These are phyloP conservation scores for Microascus cirrosus DNA, from an alignment of 2,329 filamentous ascomycete species.

Conservation along the genomic window DNA sequence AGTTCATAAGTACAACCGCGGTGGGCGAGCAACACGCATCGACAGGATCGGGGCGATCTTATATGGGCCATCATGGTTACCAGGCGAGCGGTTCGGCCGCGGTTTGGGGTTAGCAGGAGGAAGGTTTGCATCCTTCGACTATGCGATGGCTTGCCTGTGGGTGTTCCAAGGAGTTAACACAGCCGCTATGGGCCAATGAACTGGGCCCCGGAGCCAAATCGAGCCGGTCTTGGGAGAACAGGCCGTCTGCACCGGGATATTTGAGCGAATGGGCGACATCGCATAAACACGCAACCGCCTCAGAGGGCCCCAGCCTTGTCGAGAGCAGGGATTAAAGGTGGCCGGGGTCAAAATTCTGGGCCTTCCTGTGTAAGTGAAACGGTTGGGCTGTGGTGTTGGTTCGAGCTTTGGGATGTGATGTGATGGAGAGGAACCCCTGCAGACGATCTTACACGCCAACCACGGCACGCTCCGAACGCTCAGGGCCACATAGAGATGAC, in stretches of 20 bases:
- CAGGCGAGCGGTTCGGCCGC: background rate
- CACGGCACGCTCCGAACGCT: background rate
- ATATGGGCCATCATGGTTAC: background rate
- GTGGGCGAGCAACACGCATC: background rate
- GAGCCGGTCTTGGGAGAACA: background rate
- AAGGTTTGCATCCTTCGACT: background rate
- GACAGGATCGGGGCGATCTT: background rate
- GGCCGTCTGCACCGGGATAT: background rate
- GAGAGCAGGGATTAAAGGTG: background rate
- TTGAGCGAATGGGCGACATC: background rate
- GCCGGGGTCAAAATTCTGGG: background rate
- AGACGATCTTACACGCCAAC: background rate
- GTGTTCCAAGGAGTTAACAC: background rate
- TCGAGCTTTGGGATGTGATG: background rate
- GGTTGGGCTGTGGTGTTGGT: background rate
- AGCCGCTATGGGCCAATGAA: background rate
- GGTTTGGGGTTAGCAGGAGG: background rate
- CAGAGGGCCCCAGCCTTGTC: background rate
- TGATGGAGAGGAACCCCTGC: background rate
- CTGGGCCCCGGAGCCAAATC: background rate
- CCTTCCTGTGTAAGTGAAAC: background rate
- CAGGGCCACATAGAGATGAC: too few species aligned
- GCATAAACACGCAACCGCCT: background rate
- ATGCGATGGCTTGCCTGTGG: background rate
- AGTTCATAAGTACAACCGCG: background rate